Base-by-base conservation (phyloP, 2,329 filamentous ascomycete genomes). In the Botrytis cinerea region DNA sequence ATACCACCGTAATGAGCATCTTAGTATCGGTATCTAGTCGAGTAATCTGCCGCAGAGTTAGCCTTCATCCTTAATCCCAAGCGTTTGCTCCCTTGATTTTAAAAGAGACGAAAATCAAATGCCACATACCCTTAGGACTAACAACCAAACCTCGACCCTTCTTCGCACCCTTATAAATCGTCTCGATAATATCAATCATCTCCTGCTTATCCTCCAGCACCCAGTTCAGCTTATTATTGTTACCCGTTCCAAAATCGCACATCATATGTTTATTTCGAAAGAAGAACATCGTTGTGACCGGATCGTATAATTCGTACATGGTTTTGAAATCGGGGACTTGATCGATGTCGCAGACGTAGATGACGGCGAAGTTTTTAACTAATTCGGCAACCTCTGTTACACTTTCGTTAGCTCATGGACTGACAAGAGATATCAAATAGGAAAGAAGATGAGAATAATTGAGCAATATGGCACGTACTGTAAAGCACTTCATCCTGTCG, bases 251-350 rank as follows among this genome's bases (percentile, higher is more conserved):
- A 78, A 98, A 94, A 88, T 98, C 95, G 82, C 93, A 94, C 93
- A 97, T 97, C 90, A 98, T 98, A 84, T 98, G 94, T 83, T 99
- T 99, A 83, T 99, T 99, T 75, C 95, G 90, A 86, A 95, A 97
- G 87, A 97, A 97, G 86, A 93, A 97, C 93, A 98, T 98, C 83
- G 98, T 91, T 4, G 96, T 97, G 84, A 95, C 93, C 0, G 94
- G 91, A 81, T 99, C 93, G 85, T 96, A 95, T 9, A 95, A 86
- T 81, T 94, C 88, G 86, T 98, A 98, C 95, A 98, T 98, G 80
- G 92, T 90, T 82, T 96, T 98, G 86, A 97, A 98, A 82, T 97
- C 94, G 73, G 93, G 93, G 8, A 97, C 93, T 82, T 94, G 88
- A 81, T 97, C 93, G 79, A 97, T 91, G 82, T 98, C 95, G 87